A percentile compares a stretch with the other conserved stretches of the same genome.
These are phyloP conservation scores for Pseudogymnoascus sp. DNA, from an alignment of 2,329 filamentous ascomycete species.

Conservation along the genomic window DNA sequence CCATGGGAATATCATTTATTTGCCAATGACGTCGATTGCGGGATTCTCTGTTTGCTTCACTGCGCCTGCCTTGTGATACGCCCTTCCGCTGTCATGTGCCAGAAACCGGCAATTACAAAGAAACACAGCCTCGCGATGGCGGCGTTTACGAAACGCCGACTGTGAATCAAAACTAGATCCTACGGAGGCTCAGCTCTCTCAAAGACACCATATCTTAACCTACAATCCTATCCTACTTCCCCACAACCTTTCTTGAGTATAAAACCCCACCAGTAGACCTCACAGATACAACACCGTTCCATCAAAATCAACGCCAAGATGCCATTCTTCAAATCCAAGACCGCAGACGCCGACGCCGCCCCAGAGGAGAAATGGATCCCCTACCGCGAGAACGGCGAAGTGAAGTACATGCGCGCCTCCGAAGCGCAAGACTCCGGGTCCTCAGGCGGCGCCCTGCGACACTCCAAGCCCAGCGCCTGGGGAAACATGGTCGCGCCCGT, in stretches of 20 bases:
- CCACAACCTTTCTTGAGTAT: neutral
- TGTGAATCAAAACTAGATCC: neutral
- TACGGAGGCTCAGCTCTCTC: neutral
- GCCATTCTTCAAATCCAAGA: neutral
- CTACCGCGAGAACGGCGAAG: neutral
- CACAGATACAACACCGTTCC: neutral
- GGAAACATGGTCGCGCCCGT: conserved; percentile 14
- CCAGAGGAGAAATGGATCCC: conserved; percentile 1
- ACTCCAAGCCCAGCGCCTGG: conserved; percentile 13
- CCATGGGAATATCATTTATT: neutral
- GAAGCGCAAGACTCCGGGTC: conserved; percentile 20
- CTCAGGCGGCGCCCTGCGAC: conserved; percentile 19
- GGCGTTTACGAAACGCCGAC: neutral
- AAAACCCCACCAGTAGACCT: neutral
- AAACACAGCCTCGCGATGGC: neutral
- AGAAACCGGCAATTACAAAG: neutral
- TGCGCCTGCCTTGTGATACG: neutral
- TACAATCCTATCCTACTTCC: too few species aligned
- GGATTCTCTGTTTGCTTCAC: neutral
- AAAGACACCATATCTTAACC: neutral
- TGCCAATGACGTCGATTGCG: neutral
- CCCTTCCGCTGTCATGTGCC: neutral
- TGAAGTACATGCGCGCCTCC: conserved; percentile 10
- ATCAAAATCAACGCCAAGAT: neutral
- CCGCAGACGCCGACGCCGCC: neutral